Evolutionary conservation across 805 yeast genomes (phyloP).

Genomic region (Candida insectalens): DNA sequence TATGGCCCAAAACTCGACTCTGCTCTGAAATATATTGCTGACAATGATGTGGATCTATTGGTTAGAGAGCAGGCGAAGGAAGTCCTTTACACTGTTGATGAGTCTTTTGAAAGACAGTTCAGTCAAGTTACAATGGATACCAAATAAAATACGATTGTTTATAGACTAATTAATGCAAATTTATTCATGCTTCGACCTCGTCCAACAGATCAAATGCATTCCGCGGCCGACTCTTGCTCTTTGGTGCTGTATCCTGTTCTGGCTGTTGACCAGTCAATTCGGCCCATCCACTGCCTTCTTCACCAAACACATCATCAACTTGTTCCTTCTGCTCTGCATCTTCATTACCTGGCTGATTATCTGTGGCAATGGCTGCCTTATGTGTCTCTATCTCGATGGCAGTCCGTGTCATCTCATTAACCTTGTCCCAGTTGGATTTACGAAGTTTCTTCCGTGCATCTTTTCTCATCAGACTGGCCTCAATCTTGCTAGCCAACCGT

Average conservation of each 20-base stretch:
- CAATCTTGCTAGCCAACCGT: slow-evolving; percentile 35
- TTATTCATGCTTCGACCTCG: slow-evolving; percentile 17
- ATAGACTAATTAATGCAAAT: background rate
- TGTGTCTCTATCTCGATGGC: background rate
- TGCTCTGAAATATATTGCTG: slow-evolving; percentile 32
- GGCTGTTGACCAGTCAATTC: slow-evolving; percentile 1
- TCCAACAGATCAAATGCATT: slow-evolving; percentile 18
- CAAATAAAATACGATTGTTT: background rate
- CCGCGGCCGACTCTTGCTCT: slow-evolving; percentile 5
- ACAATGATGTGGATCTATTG: slow-evolving; percentile 45
- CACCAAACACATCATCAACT: slow-evolving; percentile 8
- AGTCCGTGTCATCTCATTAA: slow-evolving; percentile 38
- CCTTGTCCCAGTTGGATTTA: slow-evolving; percentile 65
- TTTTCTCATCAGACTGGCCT: slow-evolving; percentile 55
- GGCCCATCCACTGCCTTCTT: slow-evolving; percentile 1
- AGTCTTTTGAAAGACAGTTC: slow-evolving; percentile 1
- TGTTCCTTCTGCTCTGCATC: background rate
- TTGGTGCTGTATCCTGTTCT: background rate
- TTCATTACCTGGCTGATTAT: background rate
- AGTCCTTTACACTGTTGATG: slow-evolving; percentile 21
- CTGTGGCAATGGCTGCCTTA: background rate
- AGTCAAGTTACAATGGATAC: background rate
- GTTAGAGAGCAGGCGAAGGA: slow-evolving; percentile 48
- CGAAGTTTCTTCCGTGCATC: slow-evolving; percentile 51
- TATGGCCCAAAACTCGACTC: slow-evolving; percentile 34